A percentile compares a stretch with the other conserved stretches of the same genome.
These are phyloP conservation scores for Lipomyces japonicus DNA, from an alignment of 805 yeast species.

Conservation along the genomic window DNA sequence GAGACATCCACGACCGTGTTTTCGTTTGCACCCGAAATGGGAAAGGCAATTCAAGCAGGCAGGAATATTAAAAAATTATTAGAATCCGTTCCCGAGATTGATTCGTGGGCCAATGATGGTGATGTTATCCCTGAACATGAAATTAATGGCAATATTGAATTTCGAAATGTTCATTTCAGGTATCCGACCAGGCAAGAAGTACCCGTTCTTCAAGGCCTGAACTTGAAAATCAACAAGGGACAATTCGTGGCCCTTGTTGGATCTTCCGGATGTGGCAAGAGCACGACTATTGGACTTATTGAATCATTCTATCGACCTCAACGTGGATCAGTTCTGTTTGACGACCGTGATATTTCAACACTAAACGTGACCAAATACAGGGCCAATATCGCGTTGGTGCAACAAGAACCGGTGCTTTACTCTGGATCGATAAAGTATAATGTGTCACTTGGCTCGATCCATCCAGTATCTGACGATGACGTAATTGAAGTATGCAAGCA, in stretches of 20 bases:
- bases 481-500: slow-evolving; percentile 45
- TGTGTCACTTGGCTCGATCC: slow-evolving; percentile 44
- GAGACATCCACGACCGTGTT: slow-evolving; percentile 43
- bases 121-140: slow-evolving; percentile 26
- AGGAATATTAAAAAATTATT: slow-evolving; percentile 37
- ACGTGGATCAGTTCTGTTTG: slow-evolving; percentile 49
- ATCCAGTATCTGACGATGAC: slow-evolving; percentile 40
- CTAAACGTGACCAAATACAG: slow-evolving; percentile 52
- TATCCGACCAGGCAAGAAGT: slow-evolving; percentile 36
- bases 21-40: slow-evolving; percentile 45
- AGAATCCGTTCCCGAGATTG: slow-evolving; percentile 38
- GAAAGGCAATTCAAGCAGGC: slow-evolving; percentile 43
- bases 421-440: slow-evolving; percentile 79
- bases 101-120: slow-evolving; percentile 36
- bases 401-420: slow-evolving; percentile 58
- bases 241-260: slow-evolving; percentile 86
- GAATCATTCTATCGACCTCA: slow-evolving; percentile 50
- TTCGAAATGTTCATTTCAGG: slow-evolving; percentile 40
- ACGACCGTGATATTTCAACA: slow-evolving; percentile 49
- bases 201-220: slow-evolving; percentile 32
- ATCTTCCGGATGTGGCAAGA: slow-evolving; percentile 59
- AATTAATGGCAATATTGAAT: slow-evolving; percentile 50
- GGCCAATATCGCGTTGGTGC: slow-evolving; percentile 54
- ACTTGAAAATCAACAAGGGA: slow-evolving; percentile 58
- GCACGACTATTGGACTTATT: slow-evolving; percentile 49